Evolutionary conservation across 306 rosid genomes (phyloP).

Genomic region (Cajanus cajan): DNA sequence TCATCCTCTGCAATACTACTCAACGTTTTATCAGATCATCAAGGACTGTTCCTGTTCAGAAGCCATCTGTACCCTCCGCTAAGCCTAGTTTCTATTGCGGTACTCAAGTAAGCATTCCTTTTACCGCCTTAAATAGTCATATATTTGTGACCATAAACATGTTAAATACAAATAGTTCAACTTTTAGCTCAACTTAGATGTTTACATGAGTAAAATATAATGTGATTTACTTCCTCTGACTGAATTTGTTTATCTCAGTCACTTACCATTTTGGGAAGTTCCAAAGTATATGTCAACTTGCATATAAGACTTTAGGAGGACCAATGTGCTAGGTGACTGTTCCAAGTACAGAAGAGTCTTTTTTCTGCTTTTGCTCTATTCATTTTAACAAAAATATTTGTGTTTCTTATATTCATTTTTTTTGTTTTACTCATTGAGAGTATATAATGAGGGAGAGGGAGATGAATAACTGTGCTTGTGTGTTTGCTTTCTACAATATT

Average conservation of each 20-base stretch:
- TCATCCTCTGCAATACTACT: conserved; percentile 92
- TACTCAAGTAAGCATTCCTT: conserved; percentile 67
- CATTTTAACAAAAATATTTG: not conserved
- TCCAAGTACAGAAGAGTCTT: not conserved
- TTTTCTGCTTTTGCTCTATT: not conserved
- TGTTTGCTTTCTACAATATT: not conserved
- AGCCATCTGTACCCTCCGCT: conserved; percentile 95
- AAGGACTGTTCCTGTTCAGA: conserved; percentile 78
- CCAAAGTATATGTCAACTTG: not conserved
- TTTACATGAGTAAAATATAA: not conserved
- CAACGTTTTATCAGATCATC: conserved; percentile 90
- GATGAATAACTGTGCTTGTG: not conserved
- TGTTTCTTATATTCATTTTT: not conserved
- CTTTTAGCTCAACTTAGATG: not conserved
- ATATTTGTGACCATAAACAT: conserved; percentile 4
- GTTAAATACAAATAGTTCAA: not conserved
- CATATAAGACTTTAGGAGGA: not conserved
- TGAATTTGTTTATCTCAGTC: not conserved
- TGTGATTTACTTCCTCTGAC: not conserved
- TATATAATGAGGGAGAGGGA: not conserved
- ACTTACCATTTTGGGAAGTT: conserved; percentile 7
- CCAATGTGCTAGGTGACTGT: not conserved
- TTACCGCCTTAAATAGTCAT: not conserved
- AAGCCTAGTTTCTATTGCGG: conserved; percentile 94
- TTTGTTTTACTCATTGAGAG: not conserved